Conservation (phyloP, 208 protist species). For the Wallacemonas sp. region DNA sequence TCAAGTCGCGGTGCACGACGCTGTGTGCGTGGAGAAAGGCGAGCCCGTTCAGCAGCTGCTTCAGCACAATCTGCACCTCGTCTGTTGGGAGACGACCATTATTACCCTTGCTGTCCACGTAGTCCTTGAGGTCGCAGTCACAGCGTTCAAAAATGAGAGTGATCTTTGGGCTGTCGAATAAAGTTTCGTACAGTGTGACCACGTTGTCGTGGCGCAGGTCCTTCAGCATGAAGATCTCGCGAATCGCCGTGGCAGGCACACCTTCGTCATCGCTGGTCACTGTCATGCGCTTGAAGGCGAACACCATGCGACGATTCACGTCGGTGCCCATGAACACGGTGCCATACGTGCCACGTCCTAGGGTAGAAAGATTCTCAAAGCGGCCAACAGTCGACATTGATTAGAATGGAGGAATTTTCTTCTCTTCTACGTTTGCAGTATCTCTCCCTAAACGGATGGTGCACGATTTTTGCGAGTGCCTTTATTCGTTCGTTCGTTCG, state of each 20-base stretch:
- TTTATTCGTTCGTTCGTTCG: too few relatives aligned
- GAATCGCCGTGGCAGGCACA: slow-evolving; percentile 87
- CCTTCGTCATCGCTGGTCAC: slow-evolving; percentile 89
- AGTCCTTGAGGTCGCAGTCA: slow-evolving; percentile 97
- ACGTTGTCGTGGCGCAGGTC: slow-evolving; percentile 95
- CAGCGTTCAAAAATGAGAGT: slow-evolving; percentile 98
- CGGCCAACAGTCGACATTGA: slow-evolving; percentile 72
- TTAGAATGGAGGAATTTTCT: too few relatives aligned
- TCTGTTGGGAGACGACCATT: slow-evolving; percentile 40
- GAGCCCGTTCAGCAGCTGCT: slow-evolving; percentile 79
- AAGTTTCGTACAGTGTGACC: slow-evolving; percentile 94
- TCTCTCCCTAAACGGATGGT: too few relatives aligned
- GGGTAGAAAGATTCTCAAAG: slow-evolving; percentile 94
- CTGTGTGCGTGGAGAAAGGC: slow-evolving; percentile 72
- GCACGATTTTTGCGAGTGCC: too few relatives aligned
- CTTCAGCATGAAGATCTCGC: slow-evolving; percentile 94
- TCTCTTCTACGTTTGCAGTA: slow-evolving; percentile 2
- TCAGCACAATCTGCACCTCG: slow-evolving; percentile 68
- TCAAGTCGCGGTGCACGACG: slow-evolving; percentile 92
- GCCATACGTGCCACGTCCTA: slow-evolving; percentile 98
- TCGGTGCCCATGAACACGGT: slow-evolving; percentile 97
- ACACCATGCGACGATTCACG: slow-evolving; percentile 60
- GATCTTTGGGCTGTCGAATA: slow-evolving; percentile 96
- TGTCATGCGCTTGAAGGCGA: slow-evolving; percentile 91
- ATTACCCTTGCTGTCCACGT: slow-evolving; percentile 76